Base-by-base conservation (phyloP, 257 asterid genomes). In the Gardenia jasminoides region DNA sequence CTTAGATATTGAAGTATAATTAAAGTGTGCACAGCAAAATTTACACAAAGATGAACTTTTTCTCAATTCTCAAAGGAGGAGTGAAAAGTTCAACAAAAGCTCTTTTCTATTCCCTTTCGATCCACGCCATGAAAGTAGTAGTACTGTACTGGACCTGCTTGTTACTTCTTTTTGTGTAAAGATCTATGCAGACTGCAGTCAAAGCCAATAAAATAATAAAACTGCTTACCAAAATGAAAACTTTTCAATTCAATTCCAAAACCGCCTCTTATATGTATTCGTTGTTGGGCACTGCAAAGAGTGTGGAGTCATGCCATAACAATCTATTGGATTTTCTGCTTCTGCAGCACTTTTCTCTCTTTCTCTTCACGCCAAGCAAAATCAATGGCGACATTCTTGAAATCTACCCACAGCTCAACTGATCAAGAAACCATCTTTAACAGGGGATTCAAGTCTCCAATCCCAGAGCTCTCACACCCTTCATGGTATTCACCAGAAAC, bases 401-500 rank as follows among this genome's bases (percentile, higher is more conserved):
- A 82, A 85, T 39, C 82, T 68, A 54, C 28, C 76, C 62, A 61
- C n/a, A 19, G 6, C 19, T 67, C 83, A 4, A 56, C 80, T 48
- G 81, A 82, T 56, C 70, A 72, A 15, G 78, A 80, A 75, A 30
- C 67, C 70, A 52, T 52, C 24, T 39, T 75, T 31, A 77, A 68
- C 59, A 64, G 43, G 41, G 75, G 20, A 6, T 59, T 82, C 71
- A 74, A 67, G 69, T 72, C 74, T 48, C 48, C 9, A 61, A 62
- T 36, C 79, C 54, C 76, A 24, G 48, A 66, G 36, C 22, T 13
- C 24, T 43, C 80, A 10, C 24, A 76, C 46, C 89, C 90, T 50
- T 56, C 41, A n/a, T 90, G 92, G 93, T 94, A 91, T 82, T 85
- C 88, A 19, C 84, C 88, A 26, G 85, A 86, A 86, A 91, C 97